Percentiles rank a stretch among this genome's conserved stretches.
These are phyloP conservation scores for Suhomyces guaymorum DNA, from an alignment of 1,139 yeast species.

Conservation along the genomic window DNA sequence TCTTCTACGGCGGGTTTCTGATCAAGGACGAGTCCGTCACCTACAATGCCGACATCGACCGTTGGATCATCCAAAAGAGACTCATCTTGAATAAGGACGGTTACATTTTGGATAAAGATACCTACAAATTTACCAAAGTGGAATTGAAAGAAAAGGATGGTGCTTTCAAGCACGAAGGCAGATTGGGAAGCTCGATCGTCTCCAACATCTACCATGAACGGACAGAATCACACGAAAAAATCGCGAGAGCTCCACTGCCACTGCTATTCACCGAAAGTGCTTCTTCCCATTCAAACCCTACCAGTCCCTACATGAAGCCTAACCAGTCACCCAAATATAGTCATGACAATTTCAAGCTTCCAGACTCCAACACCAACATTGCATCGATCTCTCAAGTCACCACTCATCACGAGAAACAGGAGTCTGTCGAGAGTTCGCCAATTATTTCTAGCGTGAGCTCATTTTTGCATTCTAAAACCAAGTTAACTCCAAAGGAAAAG, in stretches of 20 bases:
- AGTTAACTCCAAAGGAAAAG: neutral
- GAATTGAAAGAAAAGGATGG: conserved; percentile 22
- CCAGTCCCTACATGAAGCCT: conserved; percentile 6
- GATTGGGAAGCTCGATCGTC: conserved; percentile 18
- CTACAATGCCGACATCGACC: conserved; percentile 25
- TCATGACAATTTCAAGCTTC: conserved; percentile 5
- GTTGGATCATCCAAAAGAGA: conserved; percentile 42
- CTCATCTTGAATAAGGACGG: conserved; percentile 38
- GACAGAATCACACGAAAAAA: conserved; percentile 8
- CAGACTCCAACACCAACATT: conserved; percentile 7
- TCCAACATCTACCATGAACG: conserved; percentile 21
- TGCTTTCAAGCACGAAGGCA: conserved; percentile 10
- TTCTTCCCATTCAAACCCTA: conserved; percentile 3
- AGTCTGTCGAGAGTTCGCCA: neutral
- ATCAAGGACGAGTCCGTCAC: conserved; percentile 26
- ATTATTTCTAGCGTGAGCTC: conserved; percentile 4
- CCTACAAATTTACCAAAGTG: conserved; percentile 35
- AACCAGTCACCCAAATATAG: conserved; percentile 1
- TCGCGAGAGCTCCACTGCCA: conserved; percentile 24
- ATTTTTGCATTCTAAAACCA: conserved; percentile 1
- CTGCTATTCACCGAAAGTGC: conserved; percentile 10
- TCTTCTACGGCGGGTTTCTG: conserved; percentile 46
- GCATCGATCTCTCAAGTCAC: conserved; percentile 6
- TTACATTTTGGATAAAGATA: conserved; percentile 36
- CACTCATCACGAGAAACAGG: conserved; percentile 1